Base-by-base conservation (phyloP, 805 yeast species). In the Wickerhamiella allomyrinae region DNA sequence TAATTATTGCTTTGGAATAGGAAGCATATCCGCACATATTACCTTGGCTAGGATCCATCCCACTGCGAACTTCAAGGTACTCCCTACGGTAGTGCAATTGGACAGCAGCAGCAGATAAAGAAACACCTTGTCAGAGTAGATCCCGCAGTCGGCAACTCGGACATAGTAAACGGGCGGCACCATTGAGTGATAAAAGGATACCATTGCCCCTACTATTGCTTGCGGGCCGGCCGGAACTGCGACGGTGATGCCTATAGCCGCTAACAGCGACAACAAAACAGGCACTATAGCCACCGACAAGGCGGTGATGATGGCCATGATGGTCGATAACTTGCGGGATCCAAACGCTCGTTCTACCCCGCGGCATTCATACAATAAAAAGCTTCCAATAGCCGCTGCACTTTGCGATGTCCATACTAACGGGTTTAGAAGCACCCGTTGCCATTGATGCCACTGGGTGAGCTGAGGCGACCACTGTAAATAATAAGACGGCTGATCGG, bases 291-390 rank as follows among this genome's bases (percentile, higher is more conserved):
- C 23, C 17, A 21, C 14, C 9, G 25, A 20, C 6, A 34, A 5
- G 25, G 21, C 25, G 14, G 13, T 20, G 14, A 20, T 20, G 9
- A 19, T 15, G 23, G 21, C 23, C 14, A 34, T 8, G 4, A 34
- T 2, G 17, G 24, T 4, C 3, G 17, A 24, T 3, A 34, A 13
- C 21, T 20, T 34, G 23, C 37, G 23, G 24, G 27, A 15, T 20
- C 47, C 47, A 11, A 41, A 29, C 19, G 25, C 19, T n/a, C 47
- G 33, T 34, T 44, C 47, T 21, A 41, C 42, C 17, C 29, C 42
- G 3, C 47, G 39, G 27, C 27, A 27, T 23, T 44, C 47, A 24
- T 44, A 44, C 23, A 41, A 9, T 15, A 44, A 22, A 6, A 34
- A 15, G 7, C 42, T 41, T 19, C 42, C 44, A 11, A 44, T 21